Conservation (phyloP, 1,284 basidiomycete species). For the Mycena sp. region DNA sequence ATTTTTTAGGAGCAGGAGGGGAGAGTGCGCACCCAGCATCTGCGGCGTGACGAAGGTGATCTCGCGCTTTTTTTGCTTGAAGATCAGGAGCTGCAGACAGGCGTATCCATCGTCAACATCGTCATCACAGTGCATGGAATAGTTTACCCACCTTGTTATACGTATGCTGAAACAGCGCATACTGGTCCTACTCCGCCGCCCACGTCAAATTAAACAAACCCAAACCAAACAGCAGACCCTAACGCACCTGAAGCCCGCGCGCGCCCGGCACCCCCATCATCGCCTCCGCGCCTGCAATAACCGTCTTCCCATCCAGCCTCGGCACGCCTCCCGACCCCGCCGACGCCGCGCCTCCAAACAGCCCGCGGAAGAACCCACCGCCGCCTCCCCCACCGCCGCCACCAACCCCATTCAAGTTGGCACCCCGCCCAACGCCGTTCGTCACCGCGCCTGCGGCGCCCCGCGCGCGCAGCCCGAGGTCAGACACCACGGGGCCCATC, state of each 20-base stretch:
- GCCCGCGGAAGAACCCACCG: conserved; percentile 13
- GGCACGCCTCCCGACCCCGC: background rate
- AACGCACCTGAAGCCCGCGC: conserved; percentile 17
- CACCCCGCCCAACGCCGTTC: too few species aligned
- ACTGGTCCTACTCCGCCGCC: conserved; percentile 21
- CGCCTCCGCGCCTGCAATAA: conserved; percentile 28
- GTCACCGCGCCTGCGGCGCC: conserved; percentile 10
- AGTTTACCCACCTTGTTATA: conserved; percentile 24
- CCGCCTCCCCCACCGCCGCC: background rate
- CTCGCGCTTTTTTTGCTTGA: conserved; percentile 30
- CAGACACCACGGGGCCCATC: background rate
- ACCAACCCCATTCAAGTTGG: too few species aligned
- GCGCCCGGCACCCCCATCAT: conserved; percentile 19
- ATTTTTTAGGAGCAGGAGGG: background rate
- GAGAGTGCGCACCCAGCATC: conserved; percentile 22
- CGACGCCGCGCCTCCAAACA: conserved; percentile 10
- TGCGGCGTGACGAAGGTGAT: conserved; percentile 30
- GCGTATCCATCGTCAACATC: background rate
- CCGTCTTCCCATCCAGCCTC: conserved; percentile 19
- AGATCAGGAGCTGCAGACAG: conserved; percentile 19
- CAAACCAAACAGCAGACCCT: background rate
- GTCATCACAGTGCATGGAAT: background rate
- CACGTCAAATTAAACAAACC: background rate
- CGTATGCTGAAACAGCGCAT: conserved; percentile 28
- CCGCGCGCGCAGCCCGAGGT: background rate